Evolutionary conservation across 2,329 filamentous ascomycete genomes (phyloP), one percentile per base, ranked within the genome.

Genomic region (Fusarium nanum): DNA sequence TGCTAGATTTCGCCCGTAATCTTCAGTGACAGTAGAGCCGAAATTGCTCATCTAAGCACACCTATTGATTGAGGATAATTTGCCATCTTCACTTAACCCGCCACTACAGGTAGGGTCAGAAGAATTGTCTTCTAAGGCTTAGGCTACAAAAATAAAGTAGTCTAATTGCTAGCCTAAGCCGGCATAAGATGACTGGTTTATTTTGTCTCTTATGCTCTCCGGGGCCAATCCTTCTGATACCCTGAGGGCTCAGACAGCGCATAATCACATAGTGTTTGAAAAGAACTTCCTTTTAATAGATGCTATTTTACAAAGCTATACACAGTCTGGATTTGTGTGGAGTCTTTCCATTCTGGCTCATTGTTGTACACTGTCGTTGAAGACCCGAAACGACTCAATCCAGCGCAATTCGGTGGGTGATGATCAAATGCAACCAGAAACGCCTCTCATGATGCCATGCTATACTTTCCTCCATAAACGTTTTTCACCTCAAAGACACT

Each of bases 291-390:
- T 50, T 63, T 54, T 48, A 16, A 22, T 42, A 52, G 27, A 23
- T 46, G 48, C 45, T 75, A 68, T 55, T 64, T 58, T 75, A 75
- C 68, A 74, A 56, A 49, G 45, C 37, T 64, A 56, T 50, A 53
- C 58, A 65, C 46, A 59, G 28, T 56, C 37, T 64, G 60, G 37
- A 62, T 66, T 49, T 71, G 71, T 73, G 72, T 65, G 65, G 74
- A 74, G 70, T 75, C 72, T 67, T 53, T 53, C 37, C 34, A 37
- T 42, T n/a, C 60, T 64, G 45, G 63, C 63, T 73, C 53, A 46
- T 60, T 76, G 61, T 76, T 73, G 20, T 75, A 75, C 73, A 75
- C 50, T 56, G 71, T 64, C 64, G 60, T 60, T 34, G 25, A 53
- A 56, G 28, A 47, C 44, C 14, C 34, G 44, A 45, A 53, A 56